Evolutionary conservation across 257 asterid species (phyloP).

Genomic region (Solanum ossicruentum): DNA sequence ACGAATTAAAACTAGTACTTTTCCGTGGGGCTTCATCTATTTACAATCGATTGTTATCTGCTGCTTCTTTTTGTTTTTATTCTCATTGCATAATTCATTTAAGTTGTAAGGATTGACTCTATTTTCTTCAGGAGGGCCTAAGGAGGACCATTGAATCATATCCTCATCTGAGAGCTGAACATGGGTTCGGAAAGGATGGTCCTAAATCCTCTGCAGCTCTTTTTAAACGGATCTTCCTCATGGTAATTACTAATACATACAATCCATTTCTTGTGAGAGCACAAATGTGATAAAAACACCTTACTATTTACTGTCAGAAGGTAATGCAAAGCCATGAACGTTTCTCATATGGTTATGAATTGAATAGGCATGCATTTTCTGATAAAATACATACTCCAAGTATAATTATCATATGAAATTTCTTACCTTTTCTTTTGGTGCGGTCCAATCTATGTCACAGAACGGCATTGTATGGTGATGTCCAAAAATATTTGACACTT

Average conservation of each 20-base stretch:
- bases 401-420: background rate
- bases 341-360: background rate
- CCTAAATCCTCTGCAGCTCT: conserved; percentile 65
- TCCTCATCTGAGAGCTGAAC: conserved; percentile 67
- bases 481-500: background rate
- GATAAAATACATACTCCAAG: background rate
- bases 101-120: background rate
- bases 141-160: conserved; percentile 73
- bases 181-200: conserved; percentile 29
- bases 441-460: background rate
- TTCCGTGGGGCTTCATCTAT: background rate
- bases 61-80: background rate
- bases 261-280: background rate
- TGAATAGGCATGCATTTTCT: background rate
- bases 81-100: background rate
- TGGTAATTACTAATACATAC: background rate
- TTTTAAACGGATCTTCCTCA: background rate
- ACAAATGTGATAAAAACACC: background rate
- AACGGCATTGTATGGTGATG: background rate
- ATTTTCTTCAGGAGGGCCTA: conserved; percentile 68
- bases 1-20: background rate
- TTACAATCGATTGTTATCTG: background rate
- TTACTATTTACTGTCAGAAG: background rate
- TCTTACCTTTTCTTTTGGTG: background rate
- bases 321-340: background rate